These are phyloP conservation scores for Taphrina communis DNA, from an alignment of 1,139 yeast species.

Conservation along the genomic window DNA sequence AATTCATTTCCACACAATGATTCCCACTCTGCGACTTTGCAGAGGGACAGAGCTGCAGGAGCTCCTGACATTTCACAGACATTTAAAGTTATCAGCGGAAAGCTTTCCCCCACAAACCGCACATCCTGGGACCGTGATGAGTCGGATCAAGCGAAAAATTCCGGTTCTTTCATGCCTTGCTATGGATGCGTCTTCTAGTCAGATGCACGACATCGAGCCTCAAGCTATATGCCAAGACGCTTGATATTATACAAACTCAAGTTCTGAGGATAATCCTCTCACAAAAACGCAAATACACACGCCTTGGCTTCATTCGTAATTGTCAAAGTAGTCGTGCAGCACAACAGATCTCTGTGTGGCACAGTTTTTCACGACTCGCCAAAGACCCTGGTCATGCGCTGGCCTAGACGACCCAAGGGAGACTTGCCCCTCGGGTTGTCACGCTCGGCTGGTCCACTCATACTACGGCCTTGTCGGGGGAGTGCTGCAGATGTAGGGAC, in stretches of 20 bases:
- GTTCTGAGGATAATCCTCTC: not conserved
- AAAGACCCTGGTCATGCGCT: slow-evolving; percentile 16
- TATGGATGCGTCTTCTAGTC: no score
- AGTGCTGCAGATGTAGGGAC: not conserved
- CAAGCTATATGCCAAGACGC: not conserved
- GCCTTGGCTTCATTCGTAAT: not conserved
- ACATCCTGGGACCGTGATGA: not conserved
- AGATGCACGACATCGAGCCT: not conserved
- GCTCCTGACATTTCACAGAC: no score
- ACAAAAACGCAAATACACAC: not conserved
- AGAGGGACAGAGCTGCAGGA: no score
- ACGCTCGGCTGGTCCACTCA: slow-evolving; percentile 9
- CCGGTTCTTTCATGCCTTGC: not conserved
- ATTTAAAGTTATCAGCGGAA: slow-evolving; percentile 19
- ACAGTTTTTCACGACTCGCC: slow-evolving; percentile 3
- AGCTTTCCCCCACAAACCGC: not conserved
- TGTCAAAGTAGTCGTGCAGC: no score
- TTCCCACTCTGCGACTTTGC: not conserved
- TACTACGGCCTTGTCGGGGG: slow-evolving; percentile 15
- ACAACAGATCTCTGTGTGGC: no score
- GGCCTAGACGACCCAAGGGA: slow-evolving; percentile 23
- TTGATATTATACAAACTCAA: no score
- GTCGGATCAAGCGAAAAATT: not conserved
- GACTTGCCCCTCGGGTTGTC: slow-evolving; percentile 18
- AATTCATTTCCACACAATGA: slow-evolving; percentile 7